phyloP scores from a whole-genome alignment of 306 rosid species.

The Fragaria nilgerrensis region DNA sequence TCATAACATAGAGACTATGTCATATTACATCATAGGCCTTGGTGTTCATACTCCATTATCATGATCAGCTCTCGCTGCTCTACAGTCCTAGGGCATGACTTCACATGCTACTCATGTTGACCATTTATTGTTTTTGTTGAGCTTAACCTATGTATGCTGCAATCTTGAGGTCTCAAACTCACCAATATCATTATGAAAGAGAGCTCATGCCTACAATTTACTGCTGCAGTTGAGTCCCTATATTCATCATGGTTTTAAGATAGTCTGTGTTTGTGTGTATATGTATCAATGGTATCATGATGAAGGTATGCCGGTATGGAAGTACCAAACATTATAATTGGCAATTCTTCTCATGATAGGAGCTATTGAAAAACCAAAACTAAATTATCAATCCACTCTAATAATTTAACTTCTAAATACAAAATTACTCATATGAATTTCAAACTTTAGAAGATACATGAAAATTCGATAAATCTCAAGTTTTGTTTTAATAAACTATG shows the following conservation, averaged over 20 bases:
- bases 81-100: constrained; percentile 10
- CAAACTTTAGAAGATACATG: neutral
- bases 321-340: neutral
- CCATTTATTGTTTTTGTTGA: constrained; percentile 3
- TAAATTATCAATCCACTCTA: too few relatives aligned
- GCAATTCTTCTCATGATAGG: neutral
- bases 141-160: neutral
- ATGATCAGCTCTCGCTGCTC: neutral
- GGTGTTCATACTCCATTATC: neutral
- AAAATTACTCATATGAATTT: neutral
- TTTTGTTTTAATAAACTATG: neutral
- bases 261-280: neutral
- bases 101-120: constrained; percentile 20
- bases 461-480: neutral
- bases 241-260: neutral
- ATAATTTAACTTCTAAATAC: neutral
- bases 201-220: neutral
- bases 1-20: neutral
- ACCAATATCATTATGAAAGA: neutral
- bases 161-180: neutral
- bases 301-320: neutral
- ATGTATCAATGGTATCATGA: too few relatives aligned
- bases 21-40: neutral
- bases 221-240: neutral
- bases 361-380: too few relatives aligned